These are phyloP conservation scores for Tulasnella sp. DNA, from an alignment of 768 basidiomycete genomes.

Conservation along the genomic window DNA sequence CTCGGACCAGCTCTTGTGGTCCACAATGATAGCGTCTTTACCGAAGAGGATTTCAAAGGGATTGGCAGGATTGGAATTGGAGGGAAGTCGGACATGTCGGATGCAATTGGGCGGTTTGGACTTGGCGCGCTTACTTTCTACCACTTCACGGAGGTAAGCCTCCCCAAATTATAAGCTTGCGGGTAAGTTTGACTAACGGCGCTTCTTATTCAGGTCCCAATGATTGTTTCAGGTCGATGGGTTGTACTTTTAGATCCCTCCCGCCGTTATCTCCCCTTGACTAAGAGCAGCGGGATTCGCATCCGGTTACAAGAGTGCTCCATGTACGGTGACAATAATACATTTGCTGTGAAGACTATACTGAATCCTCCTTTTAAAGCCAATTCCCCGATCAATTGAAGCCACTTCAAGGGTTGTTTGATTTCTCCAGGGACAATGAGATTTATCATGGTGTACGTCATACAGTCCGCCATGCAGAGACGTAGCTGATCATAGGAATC, in stretches of 20 bases:
- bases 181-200: constrained; percentile 28
- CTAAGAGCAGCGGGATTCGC: constrained; percentile 30
- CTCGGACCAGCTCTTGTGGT: constrained; percentile 47
- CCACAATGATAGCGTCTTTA: constrained; percentile 41
- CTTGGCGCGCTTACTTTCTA: constrained; percentile 56
- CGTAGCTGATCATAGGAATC: constrained; percentile 21
- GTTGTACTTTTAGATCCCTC: constrained; percentile 55
- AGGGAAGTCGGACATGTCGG: constrained; percentile 46
- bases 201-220: constrained; percentile 41
- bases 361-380: constrained; percentile 41
- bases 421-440: constrained; percentile 44
- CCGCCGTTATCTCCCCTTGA: constrained; percentile 45
- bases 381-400: constrained; percentile 51
- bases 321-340: neutral
- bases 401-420: constrained; percentile 49
- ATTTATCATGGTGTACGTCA: constrained; percentile 50
- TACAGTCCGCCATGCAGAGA: neutral
- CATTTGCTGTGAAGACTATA: neutral
- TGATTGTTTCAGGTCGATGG: constrained; percentile 44
- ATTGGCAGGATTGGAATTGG: constrained; percentile 53
- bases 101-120: constrained; percentile 12
- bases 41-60: constrained; percentile 51
- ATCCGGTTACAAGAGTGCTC: constrained; percentile 45
- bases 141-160: constrained; percentile 57
- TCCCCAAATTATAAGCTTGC: constrained; percentile 41